Conservation (phyloP, 768 basidiomycete genomes). For the Tulasnella sp. region DNA sequence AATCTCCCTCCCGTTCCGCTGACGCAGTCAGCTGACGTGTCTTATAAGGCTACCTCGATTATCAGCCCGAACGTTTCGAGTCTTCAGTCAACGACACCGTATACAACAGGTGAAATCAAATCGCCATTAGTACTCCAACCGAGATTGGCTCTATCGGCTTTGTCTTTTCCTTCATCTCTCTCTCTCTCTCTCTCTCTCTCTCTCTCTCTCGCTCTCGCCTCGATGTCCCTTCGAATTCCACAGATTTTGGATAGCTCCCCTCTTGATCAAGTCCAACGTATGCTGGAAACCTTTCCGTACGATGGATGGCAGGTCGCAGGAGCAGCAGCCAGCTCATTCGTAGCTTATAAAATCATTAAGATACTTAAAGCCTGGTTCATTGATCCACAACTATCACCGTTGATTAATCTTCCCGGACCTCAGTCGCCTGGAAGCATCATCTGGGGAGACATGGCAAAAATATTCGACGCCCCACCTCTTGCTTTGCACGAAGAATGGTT, state of each 20-base stretch:
- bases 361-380: conserved; percentile 8
- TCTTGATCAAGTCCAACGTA: neutral
- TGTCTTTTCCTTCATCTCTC: neutral
- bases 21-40: neutral
- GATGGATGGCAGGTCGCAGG: neutral
- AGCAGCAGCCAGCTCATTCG: neutral
- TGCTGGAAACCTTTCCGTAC: neutral
- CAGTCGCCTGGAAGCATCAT: conserved; percentile 39
- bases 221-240: neutral
- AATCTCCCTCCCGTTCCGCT: neutral
- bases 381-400: conserved; percentile 17
- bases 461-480: conserved; percentile 48
- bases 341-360: neutral
- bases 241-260: neutral
- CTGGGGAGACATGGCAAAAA: conserved; percentile 54
- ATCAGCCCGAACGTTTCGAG: neutral
- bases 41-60: neutral
- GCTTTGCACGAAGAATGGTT: conserved; percentile 55
- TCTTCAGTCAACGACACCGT: neutral
- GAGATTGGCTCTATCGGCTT: neutral
- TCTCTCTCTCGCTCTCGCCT: too few species aligned
- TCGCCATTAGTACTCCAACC: neutral
- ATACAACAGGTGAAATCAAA: neutral
- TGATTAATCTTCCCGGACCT: conserved; percentile 23
- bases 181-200: too few species aligned